Base-by-base conservation (phyloP, 768 basidiomycete genomes). In the Phaeotremella fagi region DNA sequence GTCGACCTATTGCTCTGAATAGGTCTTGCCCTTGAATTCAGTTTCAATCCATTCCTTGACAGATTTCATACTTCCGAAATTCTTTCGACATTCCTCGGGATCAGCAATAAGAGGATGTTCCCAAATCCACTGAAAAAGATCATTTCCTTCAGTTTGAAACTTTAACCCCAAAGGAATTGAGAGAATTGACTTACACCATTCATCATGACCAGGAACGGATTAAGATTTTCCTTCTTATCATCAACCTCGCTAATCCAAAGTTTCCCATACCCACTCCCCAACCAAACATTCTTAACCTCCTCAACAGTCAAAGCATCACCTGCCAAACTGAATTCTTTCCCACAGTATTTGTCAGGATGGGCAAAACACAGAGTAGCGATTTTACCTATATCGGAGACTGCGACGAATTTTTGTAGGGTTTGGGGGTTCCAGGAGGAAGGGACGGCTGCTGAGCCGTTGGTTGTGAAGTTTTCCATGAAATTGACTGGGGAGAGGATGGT, bases 401-500 rank as follows among this genome's bases (percentile, higher is more conserved):
- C 27, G 25, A 53, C 51, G 16, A 52, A n/a, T 42, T 53, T 58
- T 22, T 49, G 51, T 9, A 28, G 24, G 36, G 45, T 22, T 43
- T 51, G 23, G 47, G 7, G 42, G 43, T 26, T 22, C 51, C 51
- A 58, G 38, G 38, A 6, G 18, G 38, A 41, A 12, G 38, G 20
- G 22, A 22, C 22, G 12, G 38, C 11, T 12, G 11, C 38, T 41
- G 7, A 6, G 7, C 7, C 38, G 20, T 11, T 11, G 12, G 38
- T 41, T 41, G 7, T 41, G 35, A 48, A 52, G 37, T 52, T 52
- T 26, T 58, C 56, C 37, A 53, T 48, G 28, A 57, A 57, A 6
- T 50, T 50, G 18, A 48, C 50, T 6, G 55, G 55, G 15, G 43
- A 43, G n/a, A 59, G 42, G 29, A 59, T 42, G 14, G 57, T 59